These are phyloP conservation scores for Euphrasia confusa DNA, from an alignment of 257 asterid species.

Conservation along the genomic window DNA sequence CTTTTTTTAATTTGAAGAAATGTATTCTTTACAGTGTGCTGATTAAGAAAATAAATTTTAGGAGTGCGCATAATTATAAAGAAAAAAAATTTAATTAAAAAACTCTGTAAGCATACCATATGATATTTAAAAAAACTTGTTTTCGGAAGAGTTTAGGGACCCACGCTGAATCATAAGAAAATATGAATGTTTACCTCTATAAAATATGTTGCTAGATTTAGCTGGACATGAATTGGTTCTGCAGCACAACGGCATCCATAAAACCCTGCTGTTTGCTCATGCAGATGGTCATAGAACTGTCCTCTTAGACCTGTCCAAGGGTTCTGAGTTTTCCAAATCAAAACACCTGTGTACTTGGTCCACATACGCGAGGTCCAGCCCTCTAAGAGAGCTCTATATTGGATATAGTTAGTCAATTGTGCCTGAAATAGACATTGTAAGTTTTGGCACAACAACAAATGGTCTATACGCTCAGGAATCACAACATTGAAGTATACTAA, in stretches of 20 bases:
- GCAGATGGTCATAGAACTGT: constrained; percentile 97
- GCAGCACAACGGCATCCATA: constrained; percentile 94
- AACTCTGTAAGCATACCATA: background rate
- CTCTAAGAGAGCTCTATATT: constrained; percentile 93
- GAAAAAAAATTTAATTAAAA: too few species aligned
- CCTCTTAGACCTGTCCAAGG: constrained; percentile 99
- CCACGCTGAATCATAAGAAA: background rate
- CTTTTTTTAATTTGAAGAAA: background rate
- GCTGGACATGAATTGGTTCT: constrained; percentile 93
- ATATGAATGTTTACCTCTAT: constrained; percentile 55
- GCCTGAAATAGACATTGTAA: constrained; percentile 52
- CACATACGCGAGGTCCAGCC: constrained; percentile 99
- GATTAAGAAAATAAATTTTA: background rate
- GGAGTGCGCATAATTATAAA: too few species aligned
- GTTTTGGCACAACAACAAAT: background rate
- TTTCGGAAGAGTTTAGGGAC: background rate
- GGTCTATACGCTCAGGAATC: constrained; percentile 8
- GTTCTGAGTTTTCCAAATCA: constrained; percentile 98
- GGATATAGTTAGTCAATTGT: constrained; percentile 81
- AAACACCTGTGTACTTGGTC: constrained; percentile 90
- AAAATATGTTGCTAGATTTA: constrained; percentile 62
- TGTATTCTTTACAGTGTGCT: background rate
- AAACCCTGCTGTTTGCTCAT: constrained; percentile 94
- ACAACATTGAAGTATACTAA: constrained; percentile 22
- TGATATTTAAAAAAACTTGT: too few species aligned